phyloP scores from a whole-genome alignment of 768 basidiomycete species.

The Trametes villosa region DNA sequence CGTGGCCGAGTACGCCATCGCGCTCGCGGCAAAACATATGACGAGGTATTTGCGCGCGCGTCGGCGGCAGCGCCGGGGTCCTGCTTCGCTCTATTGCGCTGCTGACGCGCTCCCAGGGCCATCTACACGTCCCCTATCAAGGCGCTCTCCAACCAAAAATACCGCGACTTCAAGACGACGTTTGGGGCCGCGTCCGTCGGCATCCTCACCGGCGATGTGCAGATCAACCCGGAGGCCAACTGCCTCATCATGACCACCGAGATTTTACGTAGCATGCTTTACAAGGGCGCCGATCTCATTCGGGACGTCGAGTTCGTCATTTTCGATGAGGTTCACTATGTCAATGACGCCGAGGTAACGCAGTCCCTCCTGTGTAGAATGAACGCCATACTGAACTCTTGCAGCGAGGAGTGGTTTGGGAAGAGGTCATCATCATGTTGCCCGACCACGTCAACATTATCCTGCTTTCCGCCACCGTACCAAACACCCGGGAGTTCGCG shows the following conservation, averaged over 20 bases:
- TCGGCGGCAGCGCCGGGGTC: background rate
- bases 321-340: constrained; percentile 99
- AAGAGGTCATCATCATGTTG: constrained; percentile 99
- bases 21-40: constrained; percentile 97
- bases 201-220: constrained; percentile 97
- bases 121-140: constrained; percentile 99
- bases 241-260: constrained; percentile 99
- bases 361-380: background rate
- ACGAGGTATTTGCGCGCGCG: constrained; percentile 66
- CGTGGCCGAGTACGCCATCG: constrained; percentile 98
- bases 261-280: constrained; percentile 96
- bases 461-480: constrained; percentile 94
- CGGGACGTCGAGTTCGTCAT: constrained; percentile 99
- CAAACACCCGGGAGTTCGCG: constrained; percentile 97
- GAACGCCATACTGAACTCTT: background rate
- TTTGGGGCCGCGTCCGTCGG: constrained; percentile 92
- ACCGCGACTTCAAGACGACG: constrained; percentile 96
- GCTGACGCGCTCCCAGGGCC: constrained; percentile 55
- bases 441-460: constrained; percentile 99
- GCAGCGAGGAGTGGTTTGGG: constrained; percentile 98
- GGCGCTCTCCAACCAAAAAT: constrained; percentile 98
- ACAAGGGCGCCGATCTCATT: constrained; percentile 98
- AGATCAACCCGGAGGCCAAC: constrained; percentile 97
- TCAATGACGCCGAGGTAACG: constrained; percentile 94
- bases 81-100: too few species aligned